These are phyloP conservation scores for Rhizomucor miehei DNA, from an alignment of 371 early-diverging fungal genomes.

Conservation along the genomic window DNA sequence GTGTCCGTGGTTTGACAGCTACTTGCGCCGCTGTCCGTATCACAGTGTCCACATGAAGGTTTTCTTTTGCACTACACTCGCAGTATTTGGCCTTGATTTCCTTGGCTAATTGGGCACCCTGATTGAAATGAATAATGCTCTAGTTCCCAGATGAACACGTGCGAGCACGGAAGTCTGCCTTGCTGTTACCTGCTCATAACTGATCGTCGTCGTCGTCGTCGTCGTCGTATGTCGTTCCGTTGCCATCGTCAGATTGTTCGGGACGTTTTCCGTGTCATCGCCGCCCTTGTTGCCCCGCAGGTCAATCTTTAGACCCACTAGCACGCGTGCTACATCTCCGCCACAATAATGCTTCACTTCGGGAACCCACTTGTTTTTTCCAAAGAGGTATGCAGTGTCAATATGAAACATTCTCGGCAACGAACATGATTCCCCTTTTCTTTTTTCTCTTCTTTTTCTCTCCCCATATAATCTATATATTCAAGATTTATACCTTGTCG, in stretches of 20 bases:
- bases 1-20: slow-evolving; percentile 18
- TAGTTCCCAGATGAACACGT: too few relatives aligned
- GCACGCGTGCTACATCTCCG: slow-evolving; percentile 55
- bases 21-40: slow-evolving; percentile 47
- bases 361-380: slow-evolving; percentile 50
- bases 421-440: not conserved
- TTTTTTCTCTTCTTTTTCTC: not conserved
- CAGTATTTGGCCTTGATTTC: slow-evolving; percentile 78
- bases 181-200: slow-evolving; percentile 22
- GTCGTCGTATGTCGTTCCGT: not conserved
- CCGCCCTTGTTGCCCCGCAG: slow-evolving; percentile 27
- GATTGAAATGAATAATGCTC: slow-evolving; percentile 5
- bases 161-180: too few relatives aligned
- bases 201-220: slow-evolving; percentile 13
- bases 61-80: slow-evolving; percentile 83
- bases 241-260: too few relatives aligned
- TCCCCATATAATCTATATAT: not conserved
- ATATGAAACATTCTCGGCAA: too few relatives aligned
- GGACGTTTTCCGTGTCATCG: too few relatives aligned
- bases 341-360: slow-evolving; percentile 64
- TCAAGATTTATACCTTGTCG: slow-evolving; percentile 56
- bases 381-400: too few relatives aligned
- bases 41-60: slow-evolving; percentile 76
- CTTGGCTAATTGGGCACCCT: slow-evolving; percentile 69
- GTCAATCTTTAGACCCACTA: slow-evolving; percentile 71